Percentiles rank a stretch among this genome's conserved stretches.
phyloP scores from a whole-genome alignment of 176 grass and related monocot genomes.

The Avena sativa region DNA sequence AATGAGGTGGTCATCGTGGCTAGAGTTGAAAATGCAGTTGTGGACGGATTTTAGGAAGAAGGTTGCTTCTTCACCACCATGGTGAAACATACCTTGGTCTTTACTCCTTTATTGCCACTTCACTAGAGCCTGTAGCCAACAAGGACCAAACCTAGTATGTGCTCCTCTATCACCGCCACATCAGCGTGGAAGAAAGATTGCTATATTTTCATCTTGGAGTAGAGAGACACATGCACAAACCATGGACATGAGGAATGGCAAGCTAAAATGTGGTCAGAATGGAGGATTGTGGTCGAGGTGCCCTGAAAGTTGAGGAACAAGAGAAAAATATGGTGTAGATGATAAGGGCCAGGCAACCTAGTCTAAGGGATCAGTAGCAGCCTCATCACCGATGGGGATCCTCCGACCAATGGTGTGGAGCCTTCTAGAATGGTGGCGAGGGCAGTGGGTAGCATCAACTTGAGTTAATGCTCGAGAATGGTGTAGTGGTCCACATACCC shows the following conservation, averaged over 20 bases:
- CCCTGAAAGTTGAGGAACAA: not conserved
- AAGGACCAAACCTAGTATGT: not conserved
- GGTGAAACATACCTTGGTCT: not conserved
- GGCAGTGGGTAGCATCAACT: too few relatives aligned
- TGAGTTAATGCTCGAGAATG: too few relatives aligned
- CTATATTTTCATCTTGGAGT: not conserved
- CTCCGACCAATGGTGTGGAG: too few relatives aligned
- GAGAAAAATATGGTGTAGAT: not conserved
- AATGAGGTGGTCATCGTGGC: not conserved
- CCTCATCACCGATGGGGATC: too few relatives aligned
- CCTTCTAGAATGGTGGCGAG: too few relatives aligned
- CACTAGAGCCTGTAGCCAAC: not conserved
- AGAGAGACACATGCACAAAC: not conserved
- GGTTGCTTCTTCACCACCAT: not conserved
- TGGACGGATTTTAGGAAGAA: not conserved
- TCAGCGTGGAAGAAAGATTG: not conserved
- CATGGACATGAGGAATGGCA: not conserved
- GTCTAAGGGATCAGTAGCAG: not conserved
- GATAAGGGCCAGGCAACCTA: not conserved
- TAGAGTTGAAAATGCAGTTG: not conserved
- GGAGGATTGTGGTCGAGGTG: not conserved
- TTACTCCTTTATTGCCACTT: not conserved
- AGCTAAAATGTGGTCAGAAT: not conserved
- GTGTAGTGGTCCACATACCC: too few relatives aligned
- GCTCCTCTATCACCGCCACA: not conserved